phyloP scores from a whole-genome alignment of 768 basidiomycete genomes.

The Stropharia rugosoannulata region DNA sequence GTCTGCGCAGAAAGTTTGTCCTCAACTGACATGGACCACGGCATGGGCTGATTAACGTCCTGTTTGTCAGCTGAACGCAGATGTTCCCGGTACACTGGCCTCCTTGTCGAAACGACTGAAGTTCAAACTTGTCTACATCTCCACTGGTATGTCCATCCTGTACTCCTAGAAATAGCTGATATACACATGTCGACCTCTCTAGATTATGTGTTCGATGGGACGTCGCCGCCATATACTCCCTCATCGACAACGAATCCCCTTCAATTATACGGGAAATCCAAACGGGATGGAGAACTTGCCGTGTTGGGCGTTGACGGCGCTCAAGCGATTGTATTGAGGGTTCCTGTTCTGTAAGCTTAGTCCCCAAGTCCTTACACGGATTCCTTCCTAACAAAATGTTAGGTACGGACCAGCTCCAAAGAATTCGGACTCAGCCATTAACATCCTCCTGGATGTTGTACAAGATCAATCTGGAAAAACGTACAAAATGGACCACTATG shows the following conservation, averaged over 20 bases:
- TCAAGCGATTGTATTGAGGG: conserved; percentile 70
- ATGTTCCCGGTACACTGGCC: conserved; percentile 73
- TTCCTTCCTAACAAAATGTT: background rate
- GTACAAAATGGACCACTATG: conserved; percentile 96
- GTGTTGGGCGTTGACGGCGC: conserved; percentile 60
- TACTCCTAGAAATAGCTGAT: background rate
- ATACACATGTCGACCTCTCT: background rate
- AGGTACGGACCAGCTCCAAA: conserved; percentile 88
- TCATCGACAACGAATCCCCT: conserved; percentile 75
- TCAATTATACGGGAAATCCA: conserved; percentile 86
- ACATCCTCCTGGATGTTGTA: conserved; percentile 85
- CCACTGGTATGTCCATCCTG: conserved; percentile 59
- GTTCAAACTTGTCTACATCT: conserved; percentile 86
- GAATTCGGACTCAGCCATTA: conserved; percentile 88
- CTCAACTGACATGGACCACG: background rate
- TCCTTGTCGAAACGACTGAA: conserved; percentile 56
- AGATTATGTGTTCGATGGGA: conserved; percentile 98
- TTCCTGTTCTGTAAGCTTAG: conserved; percentile 78
- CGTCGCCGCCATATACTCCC: conserved; percentile 86
- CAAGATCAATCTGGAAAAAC: conserved; percentile 82
- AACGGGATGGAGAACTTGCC: conserved; percentile 84
- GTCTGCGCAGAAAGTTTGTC: conserved; percentile 56
- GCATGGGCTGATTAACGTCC: background rate
- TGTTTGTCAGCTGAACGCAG: conserved; percentile 67
- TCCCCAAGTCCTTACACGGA: conserved; percentile 2